Percentiles rank a stretch among this genome's conserved stretches.
Conservation (phyloP, 371 early-diverging fungal species). For the Mucor plumbeus region DNA sequence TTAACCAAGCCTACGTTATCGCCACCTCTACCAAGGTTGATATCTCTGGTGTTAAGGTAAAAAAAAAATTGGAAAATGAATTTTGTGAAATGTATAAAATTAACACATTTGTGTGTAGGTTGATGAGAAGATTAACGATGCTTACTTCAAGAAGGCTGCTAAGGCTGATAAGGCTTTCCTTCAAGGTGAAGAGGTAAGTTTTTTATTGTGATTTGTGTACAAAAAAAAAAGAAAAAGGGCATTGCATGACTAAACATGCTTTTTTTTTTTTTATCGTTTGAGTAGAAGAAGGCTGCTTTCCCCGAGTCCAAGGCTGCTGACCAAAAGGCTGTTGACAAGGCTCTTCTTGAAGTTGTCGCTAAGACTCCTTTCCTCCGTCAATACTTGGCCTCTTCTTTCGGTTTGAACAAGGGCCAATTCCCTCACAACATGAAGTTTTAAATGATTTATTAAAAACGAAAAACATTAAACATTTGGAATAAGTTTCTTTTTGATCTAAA, state of each 20-base stretch:
- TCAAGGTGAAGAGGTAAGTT: conserved; percentile 66
- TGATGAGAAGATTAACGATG: conserved; percentile 88
- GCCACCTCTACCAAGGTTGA: conserved; percentile 98
- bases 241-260: background rate
- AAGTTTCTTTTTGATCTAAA: conserved; percentile 5
- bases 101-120: conserved; percentile 34
- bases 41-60: conserved; percentile 75
- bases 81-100: background rate
- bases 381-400: conserved; percentile 88
- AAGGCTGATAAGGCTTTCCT: conserved; percentile 90
- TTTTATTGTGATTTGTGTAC: background rate
- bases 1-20: conserved; percentile 98
- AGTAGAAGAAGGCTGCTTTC: conserved; percentile 67
- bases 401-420: conserved; percentile 93
- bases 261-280: background rate
- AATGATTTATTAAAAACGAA: conserved; percentile 33
- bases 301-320: conserved; percentile 75
- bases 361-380: conserved; percentile 85
- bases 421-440: conserved; percentile 95
- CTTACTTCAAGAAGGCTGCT: conserved; percentile 85
- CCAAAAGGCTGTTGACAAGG: conserved; percentile 91
- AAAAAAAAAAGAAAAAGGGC: background rate
- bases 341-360: conserved; percentile 77
- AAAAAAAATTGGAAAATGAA: background rate
- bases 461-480: conserved; percentile 12